Percentiles rank a stretch among this genome's conserved stretches.
phyloP scores from a whole-genome alignment of 2,329 filamentous ascomycete genomes.

The Didymella sp. region DNA sequence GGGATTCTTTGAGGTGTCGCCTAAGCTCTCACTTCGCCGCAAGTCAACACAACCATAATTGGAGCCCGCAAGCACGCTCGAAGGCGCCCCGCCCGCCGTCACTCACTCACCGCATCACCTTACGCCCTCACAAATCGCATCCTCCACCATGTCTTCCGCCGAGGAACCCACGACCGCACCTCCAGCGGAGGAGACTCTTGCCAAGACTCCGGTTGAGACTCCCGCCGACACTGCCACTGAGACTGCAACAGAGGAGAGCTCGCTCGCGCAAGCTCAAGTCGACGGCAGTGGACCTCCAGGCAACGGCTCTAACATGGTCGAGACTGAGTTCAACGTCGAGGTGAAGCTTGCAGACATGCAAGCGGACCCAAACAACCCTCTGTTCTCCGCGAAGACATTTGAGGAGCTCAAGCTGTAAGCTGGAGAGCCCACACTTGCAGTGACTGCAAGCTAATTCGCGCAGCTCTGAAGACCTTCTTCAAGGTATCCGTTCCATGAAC shows the following conservation, averaged over 20 bases:
- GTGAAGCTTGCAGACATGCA: conserved; percentile 92
- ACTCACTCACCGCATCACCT: conserved; percentile 7
- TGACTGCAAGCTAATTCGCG: conserved; percentile 19
- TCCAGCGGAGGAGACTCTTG: conserved; percentile 11
- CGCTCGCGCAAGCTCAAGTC: conserved; percentile 42
- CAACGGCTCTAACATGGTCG: conserved; percentile 59
- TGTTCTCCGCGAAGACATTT: conserved; percentile 85
- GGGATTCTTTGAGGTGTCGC: neutral
- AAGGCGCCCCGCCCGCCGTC: conserved; percentile 8
- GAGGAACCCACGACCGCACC: conserved; percentile 24
- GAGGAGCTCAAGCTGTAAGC: conserved; percentile 81
- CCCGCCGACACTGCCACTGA: neutral
- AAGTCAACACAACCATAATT: neutral
- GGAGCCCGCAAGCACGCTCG: conserved; percentile 1
- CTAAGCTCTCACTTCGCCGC: neutral
- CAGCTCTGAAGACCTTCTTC: conserved; percentile 54
- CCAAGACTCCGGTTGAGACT: conserved; percentile 2
- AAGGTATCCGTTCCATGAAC: conserved; percentile 79
- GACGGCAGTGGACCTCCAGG: conserved; percentile 57
- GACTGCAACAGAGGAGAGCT: conserved; percentile 7
- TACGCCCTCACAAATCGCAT: conserved; percentile 16
- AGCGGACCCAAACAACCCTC: conserved; percentile 81
- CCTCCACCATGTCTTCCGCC: conserved; percentile 22
- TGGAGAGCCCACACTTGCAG: neutral
- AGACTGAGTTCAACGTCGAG: conserved; percentile 86